A percentile compares a stretch with the other conserved stretches of the same genome.
phyloP scores from a whole-genome alignment of 768 basidiomycete species.

The Russula sp. region DNA sequence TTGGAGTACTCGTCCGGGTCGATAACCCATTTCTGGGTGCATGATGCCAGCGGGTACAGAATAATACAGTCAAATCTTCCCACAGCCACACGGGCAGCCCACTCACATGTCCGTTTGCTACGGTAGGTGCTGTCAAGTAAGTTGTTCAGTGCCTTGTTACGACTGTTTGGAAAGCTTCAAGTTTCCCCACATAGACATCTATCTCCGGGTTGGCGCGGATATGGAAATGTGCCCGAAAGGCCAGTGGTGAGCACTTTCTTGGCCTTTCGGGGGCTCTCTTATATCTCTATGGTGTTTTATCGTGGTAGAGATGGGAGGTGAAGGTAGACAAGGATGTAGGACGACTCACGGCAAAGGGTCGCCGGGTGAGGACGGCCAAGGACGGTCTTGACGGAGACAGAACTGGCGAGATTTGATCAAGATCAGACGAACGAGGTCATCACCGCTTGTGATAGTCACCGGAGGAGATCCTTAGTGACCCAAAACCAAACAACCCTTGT shows the following conservation, averaged over 20 bases:
- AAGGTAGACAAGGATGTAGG: no score
- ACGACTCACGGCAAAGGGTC: no score
- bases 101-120: slow-evolving; percentile 5
- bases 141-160: slow-evolving; percentile 6
- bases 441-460: slow-evolving; percentile 16
- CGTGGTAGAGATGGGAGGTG: no score
- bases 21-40: not conserved
- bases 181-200: not conserved
- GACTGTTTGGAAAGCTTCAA: not conserved
- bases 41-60: not conserved
- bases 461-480: not conserved
- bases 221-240: not conserved
- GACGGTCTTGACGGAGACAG: not conserved
- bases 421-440: slow-evolving; percentile 2
- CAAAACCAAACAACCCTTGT: not conserved
- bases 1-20: slow-evolving; percentile 8
- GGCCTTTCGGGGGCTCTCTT: not conserved
- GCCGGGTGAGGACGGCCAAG: not conserved
- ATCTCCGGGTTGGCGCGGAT: slow-evolving; percentile 3
- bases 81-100: slow-evolving; percentile 4
- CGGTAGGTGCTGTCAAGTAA: not conserved
- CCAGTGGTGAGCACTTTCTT: not conserved
- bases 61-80: not conserved
- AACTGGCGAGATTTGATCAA: not conserved
- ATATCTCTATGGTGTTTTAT: not conserved